A percentile compares a stretch with the other conserved stretches of the same genome.
These are phyloP conservation scores for Rhizopus sp. DNA, from an alignment of 371 early-diverging fungal species.

Conservation along the genomic window DNA sequence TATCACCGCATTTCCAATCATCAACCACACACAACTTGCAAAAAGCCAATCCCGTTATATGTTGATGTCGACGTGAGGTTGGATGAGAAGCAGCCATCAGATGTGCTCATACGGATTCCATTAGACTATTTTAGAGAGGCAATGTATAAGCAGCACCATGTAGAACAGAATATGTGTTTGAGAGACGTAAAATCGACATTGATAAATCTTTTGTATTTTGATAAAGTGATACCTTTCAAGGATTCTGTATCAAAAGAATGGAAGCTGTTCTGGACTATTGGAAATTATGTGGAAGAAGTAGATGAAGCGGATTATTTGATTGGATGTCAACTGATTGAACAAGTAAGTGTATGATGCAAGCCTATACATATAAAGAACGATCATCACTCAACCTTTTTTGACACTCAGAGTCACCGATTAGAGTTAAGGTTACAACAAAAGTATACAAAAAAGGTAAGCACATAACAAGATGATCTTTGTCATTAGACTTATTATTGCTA, in stretches of 20 bases:
- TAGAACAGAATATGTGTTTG: neutral
- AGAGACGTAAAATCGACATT: neutral
- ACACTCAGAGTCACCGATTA: constrained; percentile 5
- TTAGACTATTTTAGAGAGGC: constrained; percentile 5
- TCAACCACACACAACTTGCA: constrained; percentile 21
- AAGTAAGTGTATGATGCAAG: constrained; percentile 5
- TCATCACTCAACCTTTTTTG: neutral
- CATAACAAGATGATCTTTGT: neutral
- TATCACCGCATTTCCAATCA: constrained; percentile 16
- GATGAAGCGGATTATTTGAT: constrained; percentile 6
- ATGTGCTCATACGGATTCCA: constrained; percentile 10
- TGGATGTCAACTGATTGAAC: constrained; percentile 20
- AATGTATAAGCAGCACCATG: neutral
- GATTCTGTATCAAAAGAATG: neutral
- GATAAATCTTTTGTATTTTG: neutral
- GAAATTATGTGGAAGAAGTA: constrained; percentile 11
- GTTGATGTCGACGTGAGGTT: constrained; percentile 17
- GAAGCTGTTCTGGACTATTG: constrained; percentile 14
- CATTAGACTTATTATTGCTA: neutral
- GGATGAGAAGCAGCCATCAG: neutral
- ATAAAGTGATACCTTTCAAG: neutral
- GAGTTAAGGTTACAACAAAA: constrained; percentile 5
- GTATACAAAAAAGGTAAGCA: neutral
- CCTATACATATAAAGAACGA: neutral
- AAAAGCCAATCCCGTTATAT: constrained; percentile 19